phyloP scores from a whole-genome alignment of 164 flowering plant genomes.

The Piper betle region DNA sequence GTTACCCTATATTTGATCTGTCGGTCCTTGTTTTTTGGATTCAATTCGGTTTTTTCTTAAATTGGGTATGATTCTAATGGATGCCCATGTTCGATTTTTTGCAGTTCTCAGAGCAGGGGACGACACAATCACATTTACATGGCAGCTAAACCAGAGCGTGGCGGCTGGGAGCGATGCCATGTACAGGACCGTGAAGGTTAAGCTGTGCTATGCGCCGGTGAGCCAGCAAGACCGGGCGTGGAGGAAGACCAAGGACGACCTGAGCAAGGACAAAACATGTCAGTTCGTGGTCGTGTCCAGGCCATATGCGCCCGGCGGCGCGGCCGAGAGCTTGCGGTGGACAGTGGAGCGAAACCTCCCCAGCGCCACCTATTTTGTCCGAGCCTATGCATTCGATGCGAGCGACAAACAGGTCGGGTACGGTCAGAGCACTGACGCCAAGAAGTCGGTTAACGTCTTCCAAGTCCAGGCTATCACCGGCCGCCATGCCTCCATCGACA shows the following conservation, averaged over 20 bases:
- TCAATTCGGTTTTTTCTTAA: too few species aligned
- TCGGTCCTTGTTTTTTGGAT: not conserved
- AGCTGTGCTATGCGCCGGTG: slow-evolving; percentile 57
- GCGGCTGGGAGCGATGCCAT: slow-evolving; percentile 23
- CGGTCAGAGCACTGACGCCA: slow-evolving; percentile 54
- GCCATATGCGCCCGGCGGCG: slow-evolving; percentile 4
- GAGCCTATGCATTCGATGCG: slow-evolving; percentile 18
- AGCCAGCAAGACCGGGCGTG: slow-evolving; percentile 57
- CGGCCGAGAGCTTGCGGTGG: slow-evolving; percentile 12
- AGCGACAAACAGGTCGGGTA: slow-evolving; percentile 30
- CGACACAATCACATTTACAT: slow-evolving; percentile 39
- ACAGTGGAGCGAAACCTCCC: slow-evolving; percentile 24
- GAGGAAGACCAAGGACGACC: slow-evolving; percentile 43
- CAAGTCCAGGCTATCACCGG: slow-evolving; percentile 48
- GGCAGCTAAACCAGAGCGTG: slow-evolving; percentile 27
- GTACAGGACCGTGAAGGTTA: slow-evolving; percentile 44
- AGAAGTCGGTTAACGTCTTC: slow-evolving; percentile 41
- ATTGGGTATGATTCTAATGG: not conserved
- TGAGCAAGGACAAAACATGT: slow-evolving; percentile 59
- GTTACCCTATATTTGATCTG: too few species aligned
- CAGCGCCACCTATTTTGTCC: slow-evolving; percentile 19
- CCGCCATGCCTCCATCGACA: slow-evolving; percentile 52
- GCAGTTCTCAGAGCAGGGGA: slow-evolving; percentile 51
- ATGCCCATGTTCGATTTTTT: not conserved
- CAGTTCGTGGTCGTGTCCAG: slow-evolving; percentile 21